Percentiles rank a stretch among this genome's conserved stretches.
phyloP scores from a whole-genome alignment of 2,329 filamentous ascomycete genomes.

The Bipolaris zeicola region DNA sequence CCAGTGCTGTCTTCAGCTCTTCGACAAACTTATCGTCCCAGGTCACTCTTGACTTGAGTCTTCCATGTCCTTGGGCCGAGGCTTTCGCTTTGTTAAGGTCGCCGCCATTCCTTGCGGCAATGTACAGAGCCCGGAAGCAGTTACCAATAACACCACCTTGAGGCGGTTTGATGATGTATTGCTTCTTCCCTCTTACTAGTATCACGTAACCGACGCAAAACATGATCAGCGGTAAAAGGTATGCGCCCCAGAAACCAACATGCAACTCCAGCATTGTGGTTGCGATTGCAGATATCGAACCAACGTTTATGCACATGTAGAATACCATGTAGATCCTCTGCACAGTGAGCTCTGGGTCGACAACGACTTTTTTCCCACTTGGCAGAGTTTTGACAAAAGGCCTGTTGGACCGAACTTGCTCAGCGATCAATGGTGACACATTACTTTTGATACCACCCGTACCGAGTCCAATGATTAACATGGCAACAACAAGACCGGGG shows the following conservation, averaged over 20 bases:
- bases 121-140: constrained; percentile 64
- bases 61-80: constrained; percentile 53
- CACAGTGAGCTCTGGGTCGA: constrained; percentile 54
- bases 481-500: constrained; percentile 66
- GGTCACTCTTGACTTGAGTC: constrained; percentile 49
- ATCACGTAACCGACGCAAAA: constrained; percentile 68
- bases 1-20: constrained; percentile 69
- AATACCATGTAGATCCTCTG: constrained; percentile 65
- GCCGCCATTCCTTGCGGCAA: constrained; percentile 59
- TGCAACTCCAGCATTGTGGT: constrained; percentile 73
- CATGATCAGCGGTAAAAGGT: constrained; percentile 66
- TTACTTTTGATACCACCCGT: constrained; percentile 85
- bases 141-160: constrained; percentile 46
- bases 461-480: constrained; percentile 73
- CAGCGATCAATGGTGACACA: constrained; percentile 61
- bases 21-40: constrained; percentile 76
- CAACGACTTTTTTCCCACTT: constrained; percentile 50
- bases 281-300: constrained; percentile 69
- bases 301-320: constrained; percentile 74
- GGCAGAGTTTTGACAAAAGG: constrained; percentile 49
- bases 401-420: constrained; percentile 53
- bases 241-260: constrained; percentile 73
- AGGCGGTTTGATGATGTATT: constrained; percentile 46
- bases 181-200: constrained; percentile 42
- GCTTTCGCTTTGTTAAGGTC: constrained; percentile 68